These are phyloP conservation scores for Picea sitchensis DNA, from an alignment of 75 land plant genomes.

Conservation along the genomic window DNA sequence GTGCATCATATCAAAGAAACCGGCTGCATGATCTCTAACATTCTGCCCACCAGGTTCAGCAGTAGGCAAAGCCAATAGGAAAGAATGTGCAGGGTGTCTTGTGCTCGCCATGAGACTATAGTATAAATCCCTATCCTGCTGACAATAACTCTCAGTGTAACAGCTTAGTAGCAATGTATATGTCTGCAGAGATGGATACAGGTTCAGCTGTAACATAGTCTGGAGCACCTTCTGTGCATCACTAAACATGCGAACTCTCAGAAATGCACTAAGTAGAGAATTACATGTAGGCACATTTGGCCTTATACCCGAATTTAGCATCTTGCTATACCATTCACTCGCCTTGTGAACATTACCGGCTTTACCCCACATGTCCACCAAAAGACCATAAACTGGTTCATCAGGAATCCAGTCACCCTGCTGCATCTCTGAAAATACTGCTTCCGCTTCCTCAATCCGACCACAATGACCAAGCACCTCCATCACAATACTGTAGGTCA, in stretches of 20 bases:
- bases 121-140: constrained; percentile 39
- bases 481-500: constrained; percentile 95
- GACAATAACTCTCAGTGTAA: constrained; percentile 55
- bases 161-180: constrained; percentile 84
- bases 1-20: constrained; percentile 80
- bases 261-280: constrained; percentile 86
- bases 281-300: constrained; percentile 95
- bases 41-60: constrained; percentile 69
- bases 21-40: constrained; percentile 48
- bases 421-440: constrained; percentile 74
- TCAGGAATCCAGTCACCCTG: constrained; percentile 81
- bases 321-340: constrained; percentile 69
- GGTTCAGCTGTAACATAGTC: constrained; percentile 59
- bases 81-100: constrained; percentile 80
- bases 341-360: constrained; percentile 88
- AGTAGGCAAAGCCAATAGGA: constrained; percentile 64
- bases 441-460: constrained; percentile 82
- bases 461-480: constrained; percentile 95
- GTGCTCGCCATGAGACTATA: constrained; percentile 70
- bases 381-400: constrained; percentile 80
- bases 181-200: constrained; percentile 82
- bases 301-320: constrained; percentile 85
- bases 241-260: constrained; percentile 49
- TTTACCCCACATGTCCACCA: constrained; percentile 97
- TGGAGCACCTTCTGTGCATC: constrained; percentile 61